A percentile compares a stretch with the other conserved stretches of the same genome.
phyloP scores from a whole-genome alignment of 768 basidiomycete genomes.

The Boletus bicolor region DNA sequence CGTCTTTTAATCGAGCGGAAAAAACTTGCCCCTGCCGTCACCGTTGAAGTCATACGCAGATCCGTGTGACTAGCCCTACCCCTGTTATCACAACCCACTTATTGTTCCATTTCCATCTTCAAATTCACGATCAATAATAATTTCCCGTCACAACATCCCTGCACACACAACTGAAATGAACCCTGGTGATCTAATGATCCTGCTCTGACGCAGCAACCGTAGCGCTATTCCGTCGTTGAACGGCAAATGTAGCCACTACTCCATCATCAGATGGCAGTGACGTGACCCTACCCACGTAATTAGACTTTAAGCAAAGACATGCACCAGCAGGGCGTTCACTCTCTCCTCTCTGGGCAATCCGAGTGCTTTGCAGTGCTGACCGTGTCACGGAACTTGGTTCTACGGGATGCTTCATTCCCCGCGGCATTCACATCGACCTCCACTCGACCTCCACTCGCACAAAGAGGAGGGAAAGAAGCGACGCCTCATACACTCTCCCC shows the following conservation, averaged over 20 bases:
- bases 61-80: slow-evolving; percentile 26
- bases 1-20: slow-evolving; percentile 18
- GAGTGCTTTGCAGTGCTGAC: slow-evolving; percentile 13
- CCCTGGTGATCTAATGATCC: slow-evolving; percentile 11
- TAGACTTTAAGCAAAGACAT: slow-evolving; percentile 37
- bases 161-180: slow-evolving; percentile 15
- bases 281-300: slow-evolving; percentile 34
- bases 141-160: slow-evolving; percentile 18
- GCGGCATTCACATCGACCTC: slow-evolving; percentile 29
- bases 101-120: slow-evolving; percentile 13
- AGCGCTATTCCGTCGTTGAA: slow-evolving; percentile 8
- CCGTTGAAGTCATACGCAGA: slow-evolving; percentile 31
- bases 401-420: slow-evolving; percentile 24
- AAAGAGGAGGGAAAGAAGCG: slow-evolving; percentile 12
- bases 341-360: slow-evolving; percentile 18
- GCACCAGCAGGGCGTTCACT: slow-evolving; percentile 25
- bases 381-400: slow-evolving; percentile 24
- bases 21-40: slow-evolving; percentile 21
- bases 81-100: slow-evolving; percentile 20
- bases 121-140: slow-evolving; percentile 23
- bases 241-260: slow-evolving; percentile 12
- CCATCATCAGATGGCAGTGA: slow-evolving; percentile 30
- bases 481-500: slow-evolving; percentile 4
- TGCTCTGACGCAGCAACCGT: slow-evolving; percentile 11
- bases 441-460: slow-evolving; percentile 8